phyloP scores from a whole-genome alignment of 768 basidiomycete genomes.

The Podaxis carcinomalis region DNA sequence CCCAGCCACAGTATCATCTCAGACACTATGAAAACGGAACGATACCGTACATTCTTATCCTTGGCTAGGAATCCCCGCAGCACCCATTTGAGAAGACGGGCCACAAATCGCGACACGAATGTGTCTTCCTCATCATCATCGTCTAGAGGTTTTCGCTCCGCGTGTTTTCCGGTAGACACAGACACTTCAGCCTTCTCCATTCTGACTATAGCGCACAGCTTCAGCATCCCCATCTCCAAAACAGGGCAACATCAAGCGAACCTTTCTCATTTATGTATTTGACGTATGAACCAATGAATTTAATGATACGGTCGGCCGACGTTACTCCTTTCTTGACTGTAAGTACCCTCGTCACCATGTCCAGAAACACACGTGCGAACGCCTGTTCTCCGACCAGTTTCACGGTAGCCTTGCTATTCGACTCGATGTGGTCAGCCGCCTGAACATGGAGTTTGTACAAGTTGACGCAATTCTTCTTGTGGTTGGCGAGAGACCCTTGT shows the following conservation, averaged over 20 bases:
- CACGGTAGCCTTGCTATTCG: constrained; percentile 36
- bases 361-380: constrained; percentile 74
- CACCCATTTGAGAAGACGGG: constrained; percentile 66
- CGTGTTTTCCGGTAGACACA: constrained; percentile 11
- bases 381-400: constrained; percentile 72
- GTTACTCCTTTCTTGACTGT: constrained; percentile 82
- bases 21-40: constrained; percentile 76
- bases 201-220: constrained; percentile 16
- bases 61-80: constrained; percentile 84
- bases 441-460: constrained; percentile 79
- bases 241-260: constrained; percentile 27
- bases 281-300: constrained; percentile 83
- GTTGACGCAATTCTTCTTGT: constrained; percentile 89
- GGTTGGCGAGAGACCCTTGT: constrained; percentile 76
- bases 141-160: constrained; percentile 32
- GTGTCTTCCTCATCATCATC: constrained; percentile 61
- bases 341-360: constrained; percentile 68
- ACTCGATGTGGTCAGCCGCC: constrained; percentile 50
- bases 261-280: constrained; percentile 82
- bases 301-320: constrained; percentile 78
- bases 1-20: constrained; percentile 83
- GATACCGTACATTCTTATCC: constrained; percentile 84
- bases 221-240: background rate
- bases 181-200: constrained; percentile 27
- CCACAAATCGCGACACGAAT: constrained; percentile 61